A percentile compares a stretch with the other conserved stretches of the same genome.
phyloP scores from a whole-genome alignment of 768 basidiomycete species.

The Aureoboletus auriporus region DNA sequence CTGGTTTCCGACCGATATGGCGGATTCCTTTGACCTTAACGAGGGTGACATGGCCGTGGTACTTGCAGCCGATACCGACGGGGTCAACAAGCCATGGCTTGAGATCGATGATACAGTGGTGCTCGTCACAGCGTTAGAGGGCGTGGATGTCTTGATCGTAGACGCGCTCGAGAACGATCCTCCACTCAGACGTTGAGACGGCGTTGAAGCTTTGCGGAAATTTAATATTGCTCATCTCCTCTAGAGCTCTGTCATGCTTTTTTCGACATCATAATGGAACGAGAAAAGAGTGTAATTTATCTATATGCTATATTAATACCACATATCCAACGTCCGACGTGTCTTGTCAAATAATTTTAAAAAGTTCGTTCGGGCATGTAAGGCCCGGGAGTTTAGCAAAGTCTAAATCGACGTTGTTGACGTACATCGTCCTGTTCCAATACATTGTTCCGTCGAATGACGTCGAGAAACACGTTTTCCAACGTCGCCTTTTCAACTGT shows the following conservation, averaged over 20 bases:
- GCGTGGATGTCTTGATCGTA: constrained; percentile 35
- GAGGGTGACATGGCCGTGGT: constrained; percentile 54
- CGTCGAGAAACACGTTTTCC: constrained; percentile 71
- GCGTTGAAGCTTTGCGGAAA: constrained; percentile 78
- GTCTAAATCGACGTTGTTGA: constrained; percentile 8
- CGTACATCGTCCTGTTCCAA: constrained; percentile 39
- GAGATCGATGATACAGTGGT: constrained; percentile 35
- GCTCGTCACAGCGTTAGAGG: constrained; percentile 41
- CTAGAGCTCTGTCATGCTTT: too few species aligned
- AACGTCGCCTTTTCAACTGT: constrained; percentile 67
- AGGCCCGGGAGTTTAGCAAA: neutral
- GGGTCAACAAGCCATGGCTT: constrained; percentile 52
- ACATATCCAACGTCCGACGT: neutral
- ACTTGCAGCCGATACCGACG: constrained; percentile 55
- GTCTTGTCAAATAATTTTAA: too few species aligned
- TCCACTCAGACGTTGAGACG: constrained; percentile 42
- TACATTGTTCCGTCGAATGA: constrained; percentile 59
- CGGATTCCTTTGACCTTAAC: constrained; percentile 77
- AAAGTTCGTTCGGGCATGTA: neutral
- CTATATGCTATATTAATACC: neutral
- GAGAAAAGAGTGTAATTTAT: constrained; percentile 4
- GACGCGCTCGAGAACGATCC: constrained; percentile 45
- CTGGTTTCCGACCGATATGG: constrained; percentile 64
- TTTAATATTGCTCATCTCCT: too few species aligned
- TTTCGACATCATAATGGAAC: neutral